These are phyloP conservation scores for Ajuga chamaepitys DNA, from an alignment of 257 asterid genomes.

Conservation along the genomic window DNA sequence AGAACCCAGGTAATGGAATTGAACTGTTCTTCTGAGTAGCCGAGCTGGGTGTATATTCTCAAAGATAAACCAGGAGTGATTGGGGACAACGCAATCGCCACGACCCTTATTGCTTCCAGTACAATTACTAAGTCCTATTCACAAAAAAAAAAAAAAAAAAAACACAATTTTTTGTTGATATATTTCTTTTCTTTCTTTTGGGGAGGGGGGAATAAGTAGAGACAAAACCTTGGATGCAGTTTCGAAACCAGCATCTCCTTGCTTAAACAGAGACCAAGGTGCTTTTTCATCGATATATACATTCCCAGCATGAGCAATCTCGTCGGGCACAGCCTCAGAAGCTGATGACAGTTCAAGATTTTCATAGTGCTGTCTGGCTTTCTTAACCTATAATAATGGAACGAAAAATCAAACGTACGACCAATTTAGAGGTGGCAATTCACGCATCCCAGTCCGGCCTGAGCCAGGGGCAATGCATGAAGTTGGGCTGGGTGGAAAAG, in stretches of 20 bases:
- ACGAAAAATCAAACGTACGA: not conserved
- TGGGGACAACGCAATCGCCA: slow-evolving; percentile 77
- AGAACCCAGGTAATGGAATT: slow-evolving; percentile 60
- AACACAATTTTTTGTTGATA: too few species aligned
- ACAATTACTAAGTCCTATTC: slow-evolving; percentile 69
- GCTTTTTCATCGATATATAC: slow-evolving; percentile 64
- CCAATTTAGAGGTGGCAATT: too few species aligned
- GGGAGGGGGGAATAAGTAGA: not conserved
- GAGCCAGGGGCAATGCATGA: too few species aligned
- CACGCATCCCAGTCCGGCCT: too few species aligned
- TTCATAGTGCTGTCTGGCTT: slow-evolving; percentile 60
- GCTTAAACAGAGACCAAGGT: slow-evolving; percentile 92
- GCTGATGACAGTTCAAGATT: slow-evolving; percentile 79
- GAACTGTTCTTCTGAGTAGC: slow-evolving; percentile 77
- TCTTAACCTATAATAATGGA: slow-evolving; percentile 27
- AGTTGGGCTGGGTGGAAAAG: too few species aligned
- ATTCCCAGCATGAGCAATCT: slow-evolving; percentile 85
- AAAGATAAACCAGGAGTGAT: slow-evolving; percentile 66
- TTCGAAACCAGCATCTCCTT: slow-evolving; percentile 69
- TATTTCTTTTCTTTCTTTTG: too few species aligned
- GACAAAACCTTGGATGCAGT: slow-evolving; percentile 75
- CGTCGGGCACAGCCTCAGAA: slow-evolving; percentile 79
- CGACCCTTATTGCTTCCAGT: slow-evolving; percentile 74
- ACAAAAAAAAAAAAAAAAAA: too few species aligned
- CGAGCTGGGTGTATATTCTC: slow-evolving; percentile 80